phyloP scores from a whole-genome alignment of 495 filamentous ascomycete species.

The Annulohypoxylon maeteangense region DNA sequence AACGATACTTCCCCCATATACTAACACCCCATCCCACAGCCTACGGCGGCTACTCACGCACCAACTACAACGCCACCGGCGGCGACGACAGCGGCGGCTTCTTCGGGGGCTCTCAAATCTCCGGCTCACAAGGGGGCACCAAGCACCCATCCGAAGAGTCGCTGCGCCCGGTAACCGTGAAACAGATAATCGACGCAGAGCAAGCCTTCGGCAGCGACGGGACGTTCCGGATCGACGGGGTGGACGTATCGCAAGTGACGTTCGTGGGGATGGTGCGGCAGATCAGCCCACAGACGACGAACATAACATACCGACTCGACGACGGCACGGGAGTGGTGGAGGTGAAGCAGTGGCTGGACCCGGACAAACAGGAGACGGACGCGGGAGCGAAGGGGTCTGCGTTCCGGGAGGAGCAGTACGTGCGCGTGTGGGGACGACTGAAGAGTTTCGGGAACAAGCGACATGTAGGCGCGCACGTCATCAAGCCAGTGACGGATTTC shows the following conservation, averaged over 20 bases:
- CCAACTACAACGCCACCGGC: slow-evolving; percentile 52
- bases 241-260: slow-evolving; percentile 72
- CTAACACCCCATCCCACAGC: slow-evolving; percentile 38
- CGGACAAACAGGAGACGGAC: slow-evolving; percentile 55
- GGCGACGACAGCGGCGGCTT: slow-evolving; percentile 60
- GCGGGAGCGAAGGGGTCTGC: slow-evolving; percentile 56
- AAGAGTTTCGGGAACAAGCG: slow-evolving; percentile 81
- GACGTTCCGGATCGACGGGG: slow-evolving; percentile 78
- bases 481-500: slow-evolving; percentile 80
- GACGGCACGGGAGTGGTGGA: slow-evolving; percentile 94
- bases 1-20: background rate
- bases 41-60: slow-evolving; percentile 55
- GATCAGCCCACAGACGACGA: slow-evolving; percentile 86
- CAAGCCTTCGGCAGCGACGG: slow-evolving; percentile 77
- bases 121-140: slow-evolving; percentile 49
- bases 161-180: slow-evolving; percentile 91
- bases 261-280: slow-evolving; percentile 91
- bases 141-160: slow-evolving; percentile 64
- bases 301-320: slow-evolving; percentile 91
- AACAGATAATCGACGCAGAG: slow-evolving; percentile 85
- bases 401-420: slow-evolving; percentile 74
- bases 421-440: slow-evolving; percentile 81
- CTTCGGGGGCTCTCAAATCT: slow-evolving; percentile 56
- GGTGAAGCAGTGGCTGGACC: slow-evolving; percentile 91
- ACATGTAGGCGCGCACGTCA: slow-evolving; percentile 81